Conservation (phyloP, 2,329 filamentous ascomycete genomes). For the Acarospora socialis region DNA sequence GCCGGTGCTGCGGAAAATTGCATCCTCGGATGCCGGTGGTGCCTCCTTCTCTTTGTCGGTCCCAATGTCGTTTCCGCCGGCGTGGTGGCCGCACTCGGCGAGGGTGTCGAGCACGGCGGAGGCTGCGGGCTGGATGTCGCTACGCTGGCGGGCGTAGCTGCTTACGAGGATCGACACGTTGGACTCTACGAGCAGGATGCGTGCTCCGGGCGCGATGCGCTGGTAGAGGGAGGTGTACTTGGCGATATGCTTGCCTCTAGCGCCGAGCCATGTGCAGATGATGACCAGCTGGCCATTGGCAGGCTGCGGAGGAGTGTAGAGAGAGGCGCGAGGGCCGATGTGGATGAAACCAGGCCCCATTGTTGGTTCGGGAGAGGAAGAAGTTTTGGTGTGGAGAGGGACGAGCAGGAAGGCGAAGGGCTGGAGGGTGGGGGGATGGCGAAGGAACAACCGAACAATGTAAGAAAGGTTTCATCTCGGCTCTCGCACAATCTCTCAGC, state of each 20-base stretch:
- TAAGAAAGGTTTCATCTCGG: too few relatives aligned
- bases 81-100: not conserved
- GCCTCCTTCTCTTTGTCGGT: too few relatives aligned
- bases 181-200: conserved; percentile 19
- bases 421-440: too few relatives aligned
- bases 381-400: too few relatives aligned
- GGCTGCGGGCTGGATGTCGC: conserved; percentile 11
- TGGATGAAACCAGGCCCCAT: too few relatives aligned
- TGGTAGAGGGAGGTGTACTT: conserved; percentile 21
- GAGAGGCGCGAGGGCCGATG: not conserved
- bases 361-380: too few relatives aligned
- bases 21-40: too few relatives aligned
- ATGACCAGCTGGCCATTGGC: conserved; percentile 10
- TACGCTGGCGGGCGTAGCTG: conserved; percentile 6
- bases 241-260: conserved; percentile 18
- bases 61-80: not conserved
- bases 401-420: too few relatives aligned
- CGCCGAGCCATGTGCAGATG: conserved; percentile 20
- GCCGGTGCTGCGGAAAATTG: too few relatives aligned
- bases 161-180: conserved; percentile 12
- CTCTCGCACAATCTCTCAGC: too few relatives aligned
- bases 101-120: conserved; percentile 11
- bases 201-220: conserved; percentile 15
- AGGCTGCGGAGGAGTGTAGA: conserved; percentile 2
- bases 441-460: too few relatives aligned